Percentiles rank a stretch among this genome's conserved stretches.
Conservation (phyloP, 2,329 filamentous ascomycete genomes). For the Myriangium duriaei region DNA sequence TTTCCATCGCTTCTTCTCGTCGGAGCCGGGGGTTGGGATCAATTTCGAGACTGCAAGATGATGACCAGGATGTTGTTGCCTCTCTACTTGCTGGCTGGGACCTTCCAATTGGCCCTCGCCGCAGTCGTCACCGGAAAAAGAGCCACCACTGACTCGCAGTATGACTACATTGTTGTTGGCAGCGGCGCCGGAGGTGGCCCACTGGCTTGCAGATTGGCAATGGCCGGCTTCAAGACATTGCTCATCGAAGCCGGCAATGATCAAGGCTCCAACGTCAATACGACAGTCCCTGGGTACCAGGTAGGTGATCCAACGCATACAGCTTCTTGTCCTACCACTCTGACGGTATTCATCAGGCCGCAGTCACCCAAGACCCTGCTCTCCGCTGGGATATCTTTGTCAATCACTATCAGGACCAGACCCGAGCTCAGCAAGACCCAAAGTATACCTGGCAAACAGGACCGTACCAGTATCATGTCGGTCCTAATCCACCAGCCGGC, state of each 20-base stretch:
- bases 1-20: no score
- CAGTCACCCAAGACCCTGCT: slow-evolving; percentile 42
- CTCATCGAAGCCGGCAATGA: slow-evolving; percentile 51
- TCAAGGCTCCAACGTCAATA: slow-evolving; percentile 37
- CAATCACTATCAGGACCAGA: slow-evolving; percentile 45
- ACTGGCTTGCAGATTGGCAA: slow-evolving; percentile 46
- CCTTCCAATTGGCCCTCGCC: no score
- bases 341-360: no score
- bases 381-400: slow-evolving; percentile 53
- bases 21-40: no score
- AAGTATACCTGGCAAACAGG: slow-evolving; percentile 47
- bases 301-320: no score
- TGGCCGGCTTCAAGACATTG: slow-evolving; percentile 47
- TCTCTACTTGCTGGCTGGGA: no score
- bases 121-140: no score
- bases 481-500: slow-evolving; percentile 40
- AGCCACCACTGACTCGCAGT: slow-evolving; percentile 23
- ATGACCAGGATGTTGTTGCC: no score
- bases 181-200: slow-evolving; percentile 48
- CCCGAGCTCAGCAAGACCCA: slow-evolving; percentile 41
- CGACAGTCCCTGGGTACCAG: slow-evolving; percentile 43
- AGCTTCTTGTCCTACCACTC: no score
- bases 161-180: slow-evolving; percentile 52
- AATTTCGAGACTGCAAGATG: no score
- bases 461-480: slow-evolving; percentile 40